phyloP scores from a whole-genome alignment of 208 protist genomes.

The Angomonas deanei region DNA sequence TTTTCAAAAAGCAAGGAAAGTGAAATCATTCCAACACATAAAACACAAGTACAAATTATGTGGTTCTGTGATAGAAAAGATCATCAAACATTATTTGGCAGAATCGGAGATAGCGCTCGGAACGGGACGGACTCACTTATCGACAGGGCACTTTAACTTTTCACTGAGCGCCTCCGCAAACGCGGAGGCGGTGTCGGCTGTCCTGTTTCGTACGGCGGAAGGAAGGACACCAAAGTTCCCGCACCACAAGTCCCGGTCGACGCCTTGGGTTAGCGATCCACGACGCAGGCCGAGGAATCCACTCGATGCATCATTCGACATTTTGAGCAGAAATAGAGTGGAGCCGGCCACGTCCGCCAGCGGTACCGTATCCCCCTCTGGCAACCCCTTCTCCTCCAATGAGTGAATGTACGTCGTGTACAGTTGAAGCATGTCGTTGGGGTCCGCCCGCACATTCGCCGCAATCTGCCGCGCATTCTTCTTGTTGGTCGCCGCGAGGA shows the following conservation, averaged over 20 bases:
- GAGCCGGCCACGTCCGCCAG: constrained; percentile 44
- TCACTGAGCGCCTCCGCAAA: constrained; percentile 28
- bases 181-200: constrained; percentile 19
- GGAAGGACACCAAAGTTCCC: constrained; percentile 15
- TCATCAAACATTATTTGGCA: too few species aligned
- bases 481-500: constrained; percentile 45
- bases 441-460: not conserved
- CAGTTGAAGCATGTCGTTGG: constrained; percentile 29
- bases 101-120: too few species aligned
- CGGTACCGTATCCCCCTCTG: constrained; percentile 15
- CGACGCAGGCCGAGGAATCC: constrained; percentile 6
- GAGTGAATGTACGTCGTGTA: constrained; percentile 41
- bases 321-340: constrained; percentile 52
- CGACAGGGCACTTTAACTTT: constrained; percentile 27
- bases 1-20: too few species aligned
- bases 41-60: too few species aligned
- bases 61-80: too few species aligned
- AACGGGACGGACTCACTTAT: too few species aligned
- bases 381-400: constrained; percentile 6
- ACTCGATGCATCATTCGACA: constrained; percentile 38
- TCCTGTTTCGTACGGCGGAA: not conserved
- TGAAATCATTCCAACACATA: too few species aligned
- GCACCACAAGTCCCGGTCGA: constrained; percentile 53
- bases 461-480: constrained; percentile 45
- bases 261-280: constrained; percentile 30